Base-by-base conservation (phyloP, 2,329 filamentous ascomycete species). In the Neurospora sp. region DNA sequence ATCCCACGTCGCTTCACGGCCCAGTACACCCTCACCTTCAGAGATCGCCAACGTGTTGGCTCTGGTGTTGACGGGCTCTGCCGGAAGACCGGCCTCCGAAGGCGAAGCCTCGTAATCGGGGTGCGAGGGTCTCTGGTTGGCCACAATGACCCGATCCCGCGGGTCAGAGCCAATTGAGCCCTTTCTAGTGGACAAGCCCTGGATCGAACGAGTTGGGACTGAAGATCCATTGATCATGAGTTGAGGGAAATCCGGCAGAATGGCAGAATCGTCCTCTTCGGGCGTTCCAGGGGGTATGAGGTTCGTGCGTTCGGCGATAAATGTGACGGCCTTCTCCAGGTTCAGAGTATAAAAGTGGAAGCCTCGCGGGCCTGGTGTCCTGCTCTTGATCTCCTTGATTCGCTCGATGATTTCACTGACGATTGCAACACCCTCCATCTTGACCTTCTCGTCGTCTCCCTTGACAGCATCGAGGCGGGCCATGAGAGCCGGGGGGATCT, bases 331-430 rank as follows among this genome's bases (percentile, higher is more conserved):
- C 81, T 98, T 99, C 80, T 98, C 95, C 39, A 98, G 84, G 78
- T 99, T 99, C 68, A 99, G 84, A 0, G 96, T 98, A 80, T 97
- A 99, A 81, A 99, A 98, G 78, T 99, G 96, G 80, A 97, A 97
- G 6, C 96, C 96, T 75, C 89, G 86, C 23, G 88, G 90, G 4
- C 69, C 86, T 11, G 83, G 82, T 0, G 83, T 85, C 74, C 83
- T 82, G 77, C 79, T 82, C 76, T 88, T 88, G 73, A 90, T 83
- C 70, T 85, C 75, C 74, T 91, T 92, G 77, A 98, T 87, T 76
- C 89, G 87, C 73, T 92, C 88, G 17, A 98, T 87, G 66, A 98
- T 88, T 77, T 97, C 93, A 76, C 88, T 89, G 71, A 99, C 78
- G 69, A 98, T 91, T 77, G 94, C 89, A 17, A 96, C 90, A 65